A percentile compares a stretch with the other conserved stretches of the same genome.
These are phyloP conservation scores for Moringa oleifera DNA, from an alignment of 345 rosid species.

Conservation along the genomic window DNA sequence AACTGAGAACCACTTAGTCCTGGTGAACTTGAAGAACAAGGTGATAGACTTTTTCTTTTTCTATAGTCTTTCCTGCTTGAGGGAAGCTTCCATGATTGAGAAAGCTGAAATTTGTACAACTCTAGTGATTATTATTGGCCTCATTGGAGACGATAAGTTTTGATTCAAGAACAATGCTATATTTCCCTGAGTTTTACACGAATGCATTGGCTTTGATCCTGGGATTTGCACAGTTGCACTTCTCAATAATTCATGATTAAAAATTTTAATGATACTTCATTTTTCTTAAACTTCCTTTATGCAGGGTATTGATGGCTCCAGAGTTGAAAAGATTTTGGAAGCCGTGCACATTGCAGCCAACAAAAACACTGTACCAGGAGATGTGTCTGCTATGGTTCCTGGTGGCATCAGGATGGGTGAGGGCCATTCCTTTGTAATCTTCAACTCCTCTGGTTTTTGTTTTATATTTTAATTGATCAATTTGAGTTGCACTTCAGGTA, in stretches of 20 bases:
- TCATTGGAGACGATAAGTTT: too few species aligned
- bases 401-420: conserved; percentile 99
- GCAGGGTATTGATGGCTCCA: conserved; percentile 92
- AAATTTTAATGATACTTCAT: not conserved
- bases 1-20: conserved; percentile 93
- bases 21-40: conserved; percentile 93
- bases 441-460: not conserved
- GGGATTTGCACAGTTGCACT: not conserved
- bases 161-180: conserved; percentile 2
- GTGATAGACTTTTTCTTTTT: conserved; percentile 26
- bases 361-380: conserved; percentile 99
- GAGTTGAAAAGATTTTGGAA: conserved; percentile 98
- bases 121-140: not conserved
- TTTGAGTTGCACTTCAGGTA: conserved; percentile 44
- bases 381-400: conserved; percentile 99
- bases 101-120: too few species aligned
- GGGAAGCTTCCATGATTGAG: too few species aligned
- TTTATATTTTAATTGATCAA: too few species aligned
- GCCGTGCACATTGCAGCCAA: conserved; percentile 97
- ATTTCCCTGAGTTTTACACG: not conserved
- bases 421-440: conserved; percentile 6
- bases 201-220: not conserved
- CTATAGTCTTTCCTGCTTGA: not conserved
- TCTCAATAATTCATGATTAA: not conserved
- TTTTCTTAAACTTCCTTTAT: not conserved